Conservation (phyloP, 352 stramenopile genomes). For the Phytophthora fragariae region DNA sequence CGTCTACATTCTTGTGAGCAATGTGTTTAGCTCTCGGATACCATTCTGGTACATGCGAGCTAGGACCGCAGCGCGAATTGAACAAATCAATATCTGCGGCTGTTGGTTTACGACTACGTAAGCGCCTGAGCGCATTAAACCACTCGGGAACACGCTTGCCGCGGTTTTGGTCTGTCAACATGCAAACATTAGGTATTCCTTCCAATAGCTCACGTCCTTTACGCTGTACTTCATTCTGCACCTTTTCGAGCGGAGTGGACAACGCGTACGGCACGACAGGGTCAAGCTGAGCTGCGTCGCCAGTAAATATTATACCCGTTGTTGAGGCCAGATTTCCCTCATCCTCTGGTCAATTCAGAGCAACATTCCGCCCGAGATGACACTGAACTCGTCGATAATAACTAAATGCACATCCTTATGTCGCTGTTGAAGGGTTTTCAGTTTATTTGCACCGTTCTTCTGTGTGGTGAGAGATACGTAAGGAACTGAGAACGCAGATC, state of each 20-base stretch:
- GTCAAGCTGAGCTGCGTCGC: not conserved
- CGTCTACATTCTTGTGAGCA: not conserved
- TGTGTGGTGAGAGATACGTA: no score
- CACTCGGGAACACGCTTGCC: conserved; percentile 1
- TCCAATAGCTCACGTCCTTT: conserved; percentile 3
- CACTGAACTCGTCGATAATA: conserved; percentile 12
- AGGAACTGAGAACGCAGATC: conserved; percentile 6
- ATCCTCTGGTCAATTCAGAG: conserved; percentile 2
- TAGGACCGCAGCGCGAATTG: not conserved
- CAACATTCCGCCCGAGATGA: conserved; percentile 4
- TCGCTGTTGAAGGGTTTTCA: no score
- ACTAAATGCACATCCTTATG: no score
- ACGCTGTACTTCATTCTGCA: not conserved
- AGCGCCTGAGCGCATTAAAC: not conserved
- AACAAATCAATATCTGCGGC: not conserved
- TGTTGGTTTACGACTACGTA: not conserved
- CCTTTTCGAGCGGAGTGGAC: not conserved
- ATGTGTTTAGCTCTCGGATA: not conserved
- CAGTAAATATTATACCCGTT: conserved; percentile 3
- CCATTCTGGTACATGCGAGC: not conserved
- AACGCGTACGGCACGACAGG: conserved; percentile 2
- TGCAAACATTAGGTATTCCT: not conserved
- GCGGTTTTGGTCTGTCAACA: conserved; percentile 4
- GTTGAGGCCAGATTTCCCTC: not conserved
- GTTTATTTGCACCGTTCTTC: no score